A percentile compares a stretch with the other conserved stretches of the same genome.
These are phyloP conservation scores for Geotrichum cucujoidarum DNA, from an alignment of 1,139 yeast genomes.

Conservation along the genomic window DNA sequence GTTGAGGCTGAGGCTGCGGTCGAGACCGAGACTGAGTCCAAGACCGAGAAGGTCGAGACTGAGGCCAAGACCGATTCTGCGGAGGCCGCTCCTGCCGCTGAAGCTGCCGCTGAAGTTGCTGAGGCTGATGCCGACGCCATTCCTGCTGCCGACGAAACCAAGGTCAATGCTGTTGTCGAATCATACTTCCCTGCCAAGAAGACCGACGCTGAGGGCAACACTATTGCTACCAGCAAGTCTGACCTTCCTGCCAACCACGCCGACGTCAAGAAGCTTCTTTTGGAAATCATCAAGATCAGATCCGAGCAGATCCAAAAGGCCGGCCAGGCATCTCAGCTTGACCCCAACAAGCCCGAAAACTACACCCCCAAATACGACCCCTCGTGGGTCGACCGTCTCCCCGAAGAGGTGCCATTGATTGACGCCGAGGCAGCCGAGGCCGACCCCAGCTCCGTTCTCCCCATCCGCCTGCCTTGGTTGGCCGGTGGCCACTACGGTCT, in stretches of 20 bases:
- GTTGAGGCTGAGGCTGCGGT: slow-evolving; percentile 1
- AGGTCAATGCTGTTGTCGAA: slow-evolving; percentile 21
- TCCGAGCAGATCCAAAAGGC: slow-evolving; percentile 48
- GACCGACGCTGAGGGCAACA: slow-evolving; percentile 20
- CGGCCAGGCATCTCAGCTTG: slow-evolving; percentile 29
- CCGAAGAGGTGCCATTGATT: slow-evolving; percentile 43
- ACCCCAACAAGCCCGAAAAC: slow-evolving; percentile 24
- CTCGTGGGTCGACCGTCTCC: slow-evolving; percentile 53
- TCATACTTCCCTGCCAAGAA: slow-evolving; percentile 22
- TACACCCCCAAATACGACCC: slow-evolving; percentile 46
- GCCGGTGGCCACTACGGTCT: slow-evolving; percentile 65
- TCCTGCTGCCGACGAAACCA: slow-evolving; percentile 16
- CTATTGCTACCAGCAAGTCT: slow-evolving; percentile 25
- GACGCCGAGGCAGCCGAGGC: slow-evolving; percentile 54
- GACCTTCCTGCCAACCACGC: slow-evolving; percentile 17
- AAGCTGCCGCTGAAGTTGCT: slow-evolving; percentile 14
- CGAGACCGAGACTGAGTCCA: slow-evolving; percentile 6
- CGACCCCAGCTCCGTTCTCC: slow-evolving; percentile 43
- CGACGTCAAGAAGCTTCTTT: slow-evolving; percentile 50
- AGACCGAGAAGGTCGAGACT: slow-evolving; percentile 13
- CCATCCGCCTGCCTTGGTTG: slow-evolving; percentile 39
- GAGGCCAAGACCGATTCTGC: slow-evolving; percentile 8
- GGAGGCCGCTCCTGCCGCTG: slow-evolving; percentile 14
- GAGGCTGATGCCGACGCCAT: slow-evolving; percentile 13
- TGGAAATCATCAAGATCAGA: slow-evolving; percentile 50